A percentile compares a stretch with the other conserved stretches of the same genome.
Evolutionary conservation across 768 basidiomycete species (phyloP).

Genomic region (Termitomyces titanicus): DNA sequence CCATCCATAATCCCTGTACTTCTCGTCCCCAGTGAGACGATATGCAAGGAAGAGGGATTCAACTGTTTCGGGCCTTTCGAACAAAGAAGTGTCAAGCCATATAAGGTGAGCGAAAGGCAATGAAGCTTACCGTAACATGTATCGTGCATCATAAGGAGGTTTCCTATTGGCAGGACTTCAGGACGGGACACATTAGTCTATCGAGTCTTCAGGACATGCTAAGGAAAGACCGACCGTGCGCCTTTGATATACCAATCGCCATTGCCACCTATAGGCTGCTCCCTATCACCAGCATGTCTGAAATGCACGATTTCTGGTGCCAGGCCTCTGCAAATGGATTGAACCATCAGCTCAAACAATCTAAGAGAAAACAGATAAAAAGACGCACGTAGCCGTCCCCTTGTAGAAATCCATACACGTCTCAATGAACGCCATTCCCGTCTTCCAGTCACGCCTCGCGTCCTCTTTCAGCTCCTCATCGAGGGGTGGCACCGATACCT

Average conservation of each 20-base stretch:
- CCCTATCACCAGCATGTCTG: constrained; percentile 48
- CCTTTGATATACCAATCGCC: constrained; percentile 92
- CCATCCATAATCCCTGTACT: constrained; percentile 87
- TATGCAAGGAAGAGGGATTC: constrained; percentile 76
- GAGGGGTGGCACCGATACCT: constrained; percentile 65
- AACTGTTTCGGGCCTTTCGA: constrained; percentile 4
- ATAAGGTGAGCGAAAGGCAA: background rate
- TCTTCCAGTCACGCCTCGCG: constrained; percentile 78
- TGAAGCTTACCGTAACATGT: constrained; percentile 70
- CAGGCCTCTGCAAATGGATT: constrained; percentile 54
- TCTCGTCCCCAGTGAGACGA: constrained; percentile 78
- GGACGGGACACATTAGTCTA: background rate
- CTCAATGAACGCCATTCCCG: constrained; percentile 78
- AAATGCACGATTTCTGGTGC: constrained; percentile 90
- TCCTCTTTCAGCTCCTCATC: constrained; percentile 51
- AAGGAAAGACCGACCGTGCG: constrained; percentile 39
- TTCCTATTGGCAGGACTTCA: constrained; percentile 25
- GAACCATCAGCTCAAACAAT: background rate
- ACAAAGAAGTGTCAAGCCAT: background rate
- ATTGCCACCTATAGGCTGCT: constrained; percentile 26
- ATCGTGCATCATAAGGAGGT: constrained; percentile 79
- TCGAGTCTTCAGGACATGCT: background rate
- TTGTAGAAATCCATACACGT: constrained; percentile 86
- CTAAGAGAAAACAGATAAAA: background rate
- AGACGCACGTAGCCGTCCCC: constrained; percentile 67